Conservation (phyloP, 257 asterid genomes). For the Solanum pinnatisectum region DNA sequence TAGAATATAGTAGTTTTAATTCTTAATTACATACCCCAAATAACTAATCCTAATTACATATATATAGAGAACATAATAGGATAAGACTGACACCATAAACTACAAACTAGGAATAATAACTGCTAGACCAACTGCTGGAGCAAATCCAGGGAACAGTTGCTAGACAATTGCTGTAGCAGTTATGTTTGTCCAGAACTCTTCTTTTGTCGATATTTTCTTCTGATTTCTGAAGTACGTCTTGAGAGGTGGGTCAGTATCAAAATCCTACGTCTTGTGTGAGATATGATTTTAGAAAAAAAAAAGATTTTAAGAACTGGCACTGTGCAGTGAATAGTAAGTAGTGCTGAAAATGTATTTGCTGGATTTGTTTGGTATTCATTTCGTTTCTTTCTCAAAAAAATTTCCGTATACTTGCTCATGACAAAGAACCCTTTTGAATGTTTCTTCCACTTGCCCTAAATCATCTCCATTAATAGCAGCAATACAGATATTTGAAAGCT, state of each 20-base stretch:
- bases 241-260: background rate
- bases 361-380: background rate
- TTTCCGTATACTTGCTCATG: background rate
- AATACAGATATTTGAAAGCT: background rate
- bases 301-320: background rate
- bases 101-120: too few relatives aligned
- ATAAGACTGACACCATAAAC: too few relatives aligned
- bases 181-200: too few relatives aligned
- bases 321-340: background rate
- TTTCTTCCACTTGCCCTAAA: background rate
- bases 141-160: too few relatives aligned
- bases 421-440: background rate
- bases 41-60: too few relatives aligned
- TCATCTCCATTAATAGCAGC: background rate
- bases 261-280: background rate
- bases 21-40: too few relatives aligned
- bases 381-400: background rate
- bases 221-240: too few relatives aligned
- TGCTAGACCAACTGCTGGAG: too few relatives aligned
- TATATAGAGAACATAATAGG: too few relatives aligned
- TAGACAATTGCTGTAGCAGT: too few relatives aligned
- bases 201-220: too few relatives aligned
- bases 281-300: background rate
- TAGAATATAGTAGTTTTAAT: too few relatives aligned
- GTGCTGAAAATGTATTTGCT: background rate